Conservation (phyloP, 139 green algal genomes). For the Picochlorum sp. region DNA sequence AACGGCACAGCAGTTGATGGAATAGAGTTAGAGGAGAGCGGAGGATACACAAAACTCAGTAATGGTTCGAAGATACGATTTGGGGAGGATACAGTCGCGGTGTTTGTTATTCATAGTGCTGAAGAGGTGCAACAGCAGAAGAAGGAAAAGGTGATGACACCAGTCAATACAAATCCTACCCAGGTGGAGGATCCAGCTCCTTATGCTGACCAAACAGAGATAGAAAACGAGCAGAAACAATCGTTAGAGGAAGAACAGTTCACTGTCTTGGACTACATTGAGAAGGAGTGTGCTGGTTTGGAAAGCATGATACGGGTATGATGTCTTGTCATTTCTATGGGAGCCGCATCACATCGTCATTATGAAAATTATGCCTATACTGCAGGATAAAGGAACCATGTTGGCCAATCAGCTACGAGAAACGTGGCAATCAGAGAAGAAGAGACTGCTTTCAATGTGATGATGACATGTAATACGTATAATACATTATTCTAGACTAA, state of each 20-base stretch:
- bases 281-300: constrained; percentile 16
- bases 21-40: constrained; percentile 12
- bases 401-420: too few relatives aligned
- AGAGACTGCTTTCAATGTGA: too few relatives aligned
- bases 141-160: too few relatives aligned
- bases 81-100: neutral
- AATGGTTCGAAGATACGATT: neutral
- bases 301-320: constrained; percentile 21
- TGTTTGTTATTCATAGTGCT: constrained; percentile 6
- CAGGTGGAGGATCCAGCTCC: too few relatives aligned
- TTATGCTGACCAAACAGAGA: too few relatives aligned
- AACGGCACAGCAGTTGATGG: constrained; percentile 59
- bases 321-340: neutral
- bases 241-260: constrained; percentile 4
- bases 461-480: too few relatives aligned
- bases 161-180: too few relatives aligned
- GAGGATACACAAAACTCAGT: constrained; percentile 7
- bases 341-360: too few relatives aligned
- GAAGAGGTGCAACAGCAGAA: neutral
- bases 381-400: too few relatives aligned
- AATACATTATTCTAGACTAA: constrained; percentile 8
- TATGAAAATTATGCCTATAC: too few relatives aligned
- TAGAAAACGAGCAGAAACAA: neutral
- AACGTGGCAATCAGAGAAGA: too few relatives aligned
- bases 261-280: constrained; percentile 24